phyloP scores from a whole-genome alignment of 768 basidiomycete species.

The Panaeolus cyanescens region DNA sequence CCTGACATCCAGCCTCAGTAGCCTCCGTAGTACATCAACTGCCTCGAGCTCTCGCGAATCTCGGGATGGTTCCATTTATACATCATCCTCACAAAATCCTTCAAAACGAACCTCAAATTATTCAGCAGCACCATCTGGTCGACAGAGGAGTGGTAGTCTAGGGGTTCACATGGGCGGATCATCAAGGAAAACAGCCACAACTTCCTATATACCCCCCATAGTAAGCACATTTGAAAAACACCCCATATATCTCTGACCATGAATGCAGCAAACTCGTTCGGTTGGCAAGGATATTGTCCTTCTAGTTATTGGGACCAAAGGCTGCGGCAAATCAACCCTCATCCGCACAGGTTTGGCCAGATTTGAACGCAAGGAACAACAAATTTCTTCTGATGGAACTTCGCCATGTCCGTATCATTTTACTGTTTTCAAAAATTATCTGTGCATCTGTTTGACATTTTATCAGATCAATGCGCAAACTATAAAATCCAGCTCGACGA shows the following conservation, averaged over 20 bases:
- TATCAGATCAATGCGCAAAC: not conserved
- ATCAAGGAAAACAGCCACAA: conserved; percentile 33
- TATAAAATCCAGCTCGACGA: not conserved
- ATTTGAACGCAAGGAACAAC: conserved; percentile 41
- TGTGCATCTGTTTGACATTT: not conserved
- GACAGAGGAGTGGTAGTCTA: conserved; percentile 60
- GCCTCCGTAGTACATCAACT: conserved; percentile 35
- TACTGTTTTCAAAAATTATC: not conserved
- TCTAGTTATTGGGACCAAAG: conserved; percentile 74
- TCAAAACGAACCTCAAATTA: conserved; percentile 7
- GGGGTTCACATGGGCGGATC: not conserved
- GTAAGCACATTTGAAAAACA: conserved; percentile 14
- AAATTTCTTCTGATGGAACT: not conserved
- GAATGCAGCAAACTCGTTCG: not conserved
- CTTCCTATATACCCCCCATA: conserved; percentile 33
- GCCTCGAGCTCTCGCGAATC: conserved; percentile 24
- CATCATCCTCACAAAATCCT: conserved; percentile 16
- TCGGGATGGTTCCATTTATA: conserved; percentile 16
- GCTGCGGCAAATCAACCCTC: conserved; percentile 85
- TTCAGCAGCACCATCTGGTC: conserved; percentile 27
- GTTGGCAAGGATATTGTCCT: conserved; percentile 49
- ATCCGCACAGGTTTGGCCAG: conserved; percentile 76
- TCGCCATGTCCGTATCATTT: not conserved
- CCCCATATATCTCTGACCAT: not conserved
- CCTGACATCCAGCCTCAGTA: conserved; percentile 36